Evolutionary conservation across 352 stramenopile species (phyloP).

Genomic region (Phytophthora agathidicida): DNA sequence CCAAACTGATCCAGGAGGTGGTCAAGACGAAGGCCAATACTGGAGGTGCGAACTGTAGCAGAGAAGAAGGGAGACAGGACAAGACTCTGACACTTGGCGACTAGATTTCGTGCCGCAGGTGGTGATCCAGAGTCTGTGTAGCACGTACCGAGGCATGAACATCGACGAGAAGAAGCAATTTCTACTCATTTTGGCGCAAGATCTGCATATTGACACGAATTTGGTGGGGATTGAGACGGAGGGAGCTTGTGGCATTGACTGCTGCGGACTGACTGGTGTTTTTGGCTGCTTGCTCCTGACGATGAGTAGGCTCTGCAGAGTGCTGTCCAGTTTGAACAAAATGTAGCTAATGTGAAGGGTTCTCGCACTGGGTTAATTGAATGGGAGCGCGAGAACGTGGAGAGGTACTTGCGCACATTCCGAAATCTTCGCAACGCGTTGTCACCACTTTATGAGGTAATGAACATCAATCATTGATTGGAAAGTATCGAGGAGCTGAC

Average conservation of each 20-base stretch:
- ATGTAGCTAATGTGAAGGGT: slow-evolving; percentile 52
- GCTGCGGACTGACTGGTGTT: not conserved
- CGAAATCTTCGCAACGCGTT: slow-evolving; percentile 63
- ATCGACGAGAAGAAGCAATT: slow-evolving; percentile 87
- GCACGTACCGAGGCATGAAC: slow-evolving; percentile 63
- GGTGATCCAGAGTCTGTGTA: slow-evolving; percentile 71
- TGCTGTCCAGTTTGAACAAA: slow-evolving; percentile 60
- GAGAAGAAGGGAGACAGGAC: no score
- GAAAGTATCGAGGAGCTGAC: not conserved
- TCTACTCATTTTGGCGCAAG: slow-evolving; percentile 73
- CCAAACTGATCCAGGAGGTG: slow-evolving; percentile 72
- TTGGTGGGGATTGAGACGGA: slow-evolving; percentile 31
- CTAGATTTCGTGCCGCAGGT: slow-evolving; percentile 83
- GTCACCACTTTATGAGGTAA: slow-evolving; percentile 68
- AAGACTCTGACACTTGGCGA: no score
- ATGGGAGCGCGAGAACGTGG: slow-evolving; percentile 75
- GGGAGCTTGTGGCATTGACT: not conserved
- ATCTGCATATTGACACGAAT: slow-evolving; percentile 70
- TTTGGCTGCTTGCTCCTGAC: not conserved
- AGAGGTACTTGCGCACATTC: slow-evolving; percentile 79
- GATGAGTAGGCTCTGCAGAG: slow-evolving; percentile 43
- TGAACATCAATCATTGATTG: not conserved
- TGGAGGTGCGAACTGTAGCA: slow-evolving; percentile 42
- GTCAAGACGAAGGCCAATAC: slow-evolving; percentile 72
- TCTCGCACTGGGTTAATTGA: slow-evolving; percentile 39